Percentiles rank a stretch among this genome's conserved stretches.
Evolutionary conservation across 192 early-diverging fungal genomes (phyloP).

Genomic region (Geosiphon pyriformis): DNA sequence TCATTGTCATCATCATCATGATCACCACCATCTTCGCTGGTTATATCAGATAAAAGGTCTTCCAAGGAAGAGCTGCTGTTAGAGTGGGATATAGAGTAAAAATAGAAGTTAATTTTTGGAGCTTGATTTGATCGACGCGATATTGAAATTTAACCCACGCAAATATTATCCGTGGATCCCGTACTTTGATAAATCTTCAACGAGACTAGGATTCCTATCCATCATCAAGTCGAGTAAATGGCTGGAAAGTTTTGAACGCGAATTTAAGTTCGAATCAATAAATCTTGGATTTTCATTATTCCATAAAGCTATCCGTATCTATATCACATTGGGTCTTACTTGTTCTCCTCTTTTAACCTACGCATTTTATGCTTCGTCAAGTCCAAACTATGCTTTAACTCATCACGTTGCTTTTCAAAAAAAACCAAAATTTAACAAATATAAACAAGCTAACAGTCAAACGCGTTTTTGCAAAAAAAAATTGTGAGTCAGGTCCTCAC

Average conservation of each 20-base stretch:
- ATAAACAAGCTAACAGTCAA: neutral
- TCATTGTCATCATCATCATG: conserved; percentile 21
- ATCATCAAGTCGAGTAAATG: conserved; percentile 24
- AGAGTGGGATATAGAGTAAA: neutral
- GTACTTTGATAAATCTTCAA: conserved; percentile 19
- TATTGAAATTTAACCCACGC: neutral
- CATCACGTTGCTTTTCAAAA: conserved; percentile 19
- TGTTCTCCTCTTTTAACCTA: conserved; percentile 22
- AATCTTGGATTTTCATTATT: too few species aligned
- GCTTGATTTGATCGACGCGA: neutral
- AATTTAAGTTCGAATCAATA: neutral
- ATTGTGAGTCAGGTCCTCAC: neutral
- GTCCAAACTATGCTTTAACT: conserved; percentile 20
- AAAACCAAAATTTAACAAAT: neutral
- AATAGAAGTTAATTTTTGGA: neutral
- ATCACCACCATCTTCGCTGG: conserved; percentile 13
- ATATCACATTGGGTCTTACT: too few species aligned
- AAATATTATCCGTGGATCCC: neutral
- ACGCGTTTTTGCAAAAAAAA: neutral
- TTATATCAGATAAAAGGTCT: conserved; percentile 11
- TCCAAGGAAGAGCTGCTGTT: conserved; percentile 12
- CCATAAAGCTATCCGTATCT: too few species aligned
- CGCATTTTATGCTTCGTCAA: conserved; percentile 14
- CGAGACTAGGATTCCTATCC: conserved; percentile 22
- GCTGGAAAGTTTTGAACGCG: conserved; percentile 6